Evolutionary conservation across 371 early-diverging fungal species (phyloP).

Genomic region (Syncephalastrum sp.): DNA sequence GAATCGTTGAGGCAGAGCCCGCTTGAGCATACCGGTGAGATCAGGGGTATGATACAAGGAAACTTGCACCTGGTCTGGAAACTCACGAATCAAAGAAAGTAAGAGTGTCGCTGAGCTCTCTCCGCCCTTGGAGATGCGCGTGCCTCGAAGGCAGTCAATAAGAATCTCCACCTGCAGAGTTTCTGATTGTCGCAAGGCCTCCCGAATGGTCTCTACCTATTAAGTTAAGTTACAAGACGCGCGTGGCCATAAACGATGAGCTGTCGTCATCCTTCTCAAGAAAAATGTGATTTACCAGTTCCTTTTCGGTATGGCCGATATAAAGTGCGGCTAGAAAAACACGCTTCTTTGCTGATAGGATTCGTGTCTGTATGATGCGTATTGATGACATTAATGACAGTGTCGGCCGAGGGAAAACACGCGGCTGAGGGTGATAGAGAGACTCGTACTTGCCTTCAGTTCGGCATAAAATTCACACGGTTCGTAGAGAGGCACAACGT

Average conservation of each 20-base stretch:
- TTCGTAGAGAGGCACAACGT: constrained; percentile 35
- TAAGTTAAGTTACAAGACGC: not conserved
- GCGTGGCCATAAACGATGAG: not conserved
- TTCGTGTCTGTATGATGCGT: constrained; percentile 43
- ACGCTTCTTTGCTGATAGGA: constrained; percentile 66
- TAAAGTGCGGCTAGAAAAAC: constrained; percentile 88
- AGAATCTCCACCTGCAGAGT: constrained; percentile 68
- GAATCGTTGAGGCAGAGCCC: constrained; percentile 77
- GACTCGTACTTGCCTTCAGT: constrained; percentile 37
- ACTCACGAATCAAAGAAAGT: constrained; percentile 65
- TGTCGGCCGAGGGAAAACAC: too few relatives aligned
- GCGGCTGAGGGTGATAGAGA: not conserved
- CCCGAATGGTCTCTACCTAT: constrained; percentile 57
- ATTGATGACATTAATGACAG: too few relatives aligned
- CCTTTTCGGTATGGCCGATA: constrained; percentile 79
- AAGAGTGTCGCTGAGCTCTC: constrained; percentile 71
- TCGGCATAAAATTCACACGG: constrained; percentile 49
- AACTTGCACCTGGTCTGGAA: constrained; percentile 65
- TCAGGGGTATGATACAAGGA: constrained; percentile 87
- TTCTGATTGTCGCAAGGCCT: constrained; percentile 53
- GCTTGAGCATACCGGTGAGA: constrained; percentile 69
- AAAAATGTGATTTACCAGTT: constrained; percentile 54
- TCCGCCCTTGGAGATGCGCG: constrained; percentile 58
- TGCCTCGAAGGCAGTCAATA: constrained; percentile 87
- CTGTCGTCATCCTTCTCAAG: not conserved